A percentile compares a stretch with the other conserved stretches of the same genome.
Evolutionary conservation across 805 yeast species (phyloP).

Genomic region (Priceomyces castillae): DNA sequence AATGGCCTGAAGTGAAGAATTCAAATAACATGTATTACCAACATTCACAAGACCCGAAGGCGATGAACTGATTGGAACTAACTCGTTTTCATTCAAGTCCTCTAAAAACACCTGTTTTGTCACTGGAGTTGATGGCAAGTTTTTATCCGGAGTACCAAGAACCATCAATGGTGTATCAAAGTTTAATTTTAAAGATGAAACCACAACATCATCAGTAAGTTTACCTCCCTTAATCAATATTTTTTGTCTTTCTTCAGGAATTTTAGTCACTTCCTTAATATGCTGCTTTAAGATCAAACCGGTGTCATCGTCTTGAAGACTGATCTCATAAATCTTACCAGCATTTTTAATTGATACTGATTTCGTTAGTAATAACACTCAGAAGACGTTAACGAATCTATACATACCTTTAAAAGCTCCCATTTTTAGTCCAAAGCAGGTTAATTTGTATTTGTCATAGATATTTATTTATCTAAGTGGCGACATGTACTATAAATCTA

Average conservation of each 20-base stretch:
- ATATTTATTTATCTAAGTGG: neutral
- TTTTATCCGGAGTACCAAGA: slow-evolving; percentile 82
- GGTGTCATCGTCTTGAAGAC: slow-evolving; percentile 48
- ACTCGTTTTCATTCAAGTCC: slow-evolving; percentile 54
- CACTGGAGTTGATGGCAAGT: slow-evolving; percentile 51
- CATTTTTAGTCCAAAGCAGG: slow-evolving; percentile 4
- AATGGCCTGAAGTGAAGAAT: slow-evolving; percentile 63
- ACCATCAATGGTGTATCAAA: slow-evolving; percentile 76
- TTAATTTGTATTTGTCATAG: neutral
- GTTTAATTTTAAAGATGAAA: slow-evolving; percentile 55
- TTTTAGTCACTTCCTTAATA: slow-evolving; percentile 69
- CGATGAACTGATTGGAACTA: slow-evolving; percentile 35
- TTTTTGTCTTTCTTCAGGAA: slow-evolving; percentile 89
- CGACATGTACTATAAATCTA: neutral
- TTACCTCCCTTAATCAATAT: slow-evolving; percentile 88
- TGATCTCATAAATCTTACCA: slow-evolving; percentile 40
- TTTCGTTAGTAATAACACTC: slow-evolving; percentile 6
- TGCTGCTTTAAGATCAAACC: slow-evolving; percentile 66
- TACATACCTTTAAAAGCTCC: slow-evolving; percentile 11
- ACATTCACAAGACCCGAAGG: slow-evolving; percentile 69
- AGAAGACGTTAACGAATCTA: neutral
- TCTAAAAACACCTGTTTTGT: slow-evolving; percentile 61
- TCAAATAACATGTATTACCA: slow-evolving; percentile 78
- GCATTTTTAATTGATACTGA: slow-evolving; percentile 38
- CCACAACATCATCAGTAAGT: slow-evolving; percentile 63